A percentile compares a stretch with the other conserved stretches of the same genome.
Evolutionary conservation across 1,139 yeast species (phyloP).

Genomic region (Geotrichum cucujoidarum): DNA sequence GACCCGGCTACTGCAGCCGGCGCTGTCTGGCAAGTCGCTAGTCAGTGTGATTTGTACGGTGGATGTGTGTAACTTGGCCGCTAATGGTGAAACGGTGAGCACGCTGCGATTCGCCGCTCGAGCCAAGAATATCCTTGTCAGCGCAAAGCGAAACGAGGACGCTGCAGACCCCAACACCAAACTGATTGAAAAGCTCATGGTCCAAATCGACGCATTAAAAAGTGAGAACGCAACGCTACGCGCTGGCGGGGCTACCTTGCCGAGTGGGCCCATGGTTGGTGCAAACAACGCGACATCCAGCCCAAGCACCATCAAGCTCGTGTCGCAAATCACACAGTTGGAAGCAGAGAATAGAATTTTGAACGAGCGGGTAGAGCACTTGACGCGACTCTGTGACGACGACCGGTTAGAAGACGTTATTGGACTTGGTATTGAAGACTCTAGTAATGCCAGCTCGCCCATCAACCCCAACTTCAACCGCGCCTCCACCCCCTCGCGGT

Average conservation of each 20-base stretch:
- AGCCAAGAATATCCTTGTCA: conserved; percentile 77
- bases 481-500: conserved; percentile 8
- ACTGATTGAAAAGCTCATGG: conserved; percentile 29
- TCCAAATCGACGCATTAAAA: conserved; percentile 39
- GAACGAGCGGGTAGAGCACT: conserved; percentile 64
- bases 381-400: conserved; percentile 56
- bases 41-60: conserved; percentile 81
- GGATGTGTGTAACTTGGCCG: conserved; percentile 39
- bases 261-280: neutral
- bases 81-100: conserved; percentile 74
- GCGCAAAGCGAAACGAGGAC: conserved; percentile 51
- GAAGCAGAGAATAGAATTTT: conserved; percentile 58
- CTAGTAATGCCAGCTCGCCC: conserved; percentile 6
- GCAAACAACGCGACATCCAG: conserved; percentile 1
- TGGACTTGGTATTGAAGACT: conserved; percentile 24
- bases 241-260: conserved; percentile 13
- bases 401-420: conserved; percentile 46
- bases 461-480: conserved; percentile 6
- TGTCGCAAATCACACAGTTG: conserved; percentile 43
- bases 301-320: conserved; percentile 8
- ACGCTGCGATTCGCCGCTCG: conserved; percentile 89
- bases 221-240: conserved; percentile 34
- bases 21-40: conserved; percentile 79
- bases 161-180: conserved; percentile 24
- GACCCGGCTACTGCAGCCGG: conserved; percentile 84